Base-by-base conservation (phyloP, 1,284 basidiomycete species). In the Cutaneotrichosporon dermatis region DNA sequence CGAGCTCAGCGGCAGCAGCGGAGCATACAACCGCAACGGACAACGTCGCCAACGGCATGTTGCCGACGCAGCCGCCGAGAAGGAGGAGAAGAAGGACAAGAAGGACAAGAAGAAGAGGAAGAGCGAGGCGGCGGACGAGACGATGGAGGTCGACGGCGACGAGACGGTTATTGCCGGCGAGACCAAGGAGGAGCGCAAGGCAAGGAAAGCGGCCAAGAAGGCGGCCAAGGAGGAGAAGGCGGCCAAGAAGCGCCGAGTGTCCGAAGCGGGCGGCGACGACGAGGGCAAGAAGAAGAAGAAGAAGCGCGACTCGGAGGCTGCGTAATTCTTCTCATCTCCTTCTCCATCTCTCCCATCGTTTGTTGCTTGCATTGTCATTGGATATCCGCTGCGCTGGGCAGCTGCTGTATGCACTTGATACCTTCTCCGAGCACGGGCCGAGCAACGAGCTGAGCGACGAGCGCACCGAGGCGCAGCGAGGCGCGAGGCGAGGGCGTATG, bases 11-110 rank as follows among this genome's bases (percentile, higher is more conserved):
- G 88, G 88, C 40, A 85, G 87, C 64, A 74, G 76, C 35, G 86
- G 85, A 10, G 62, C 58, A 50, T 97, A 96, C 79, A 95, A 96
- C 85, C 11, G 84, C 86, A 42, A 87, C 88, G 35, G 89, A 92
- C 76, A 85, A 84, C 39, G 85, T 90, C 54, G 33, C 87, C 67
- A 80, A 92, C 52, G 65, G 54, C 53, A 67, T 66, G 7, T 63
- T 93, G 51, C 83, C 91, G 42, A 89, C 93, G 41, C 90, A 94
- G 79, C 85, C 90, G 74, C 85, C 68, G 86, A 89, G 72, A 72
- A 72, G 56, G 76, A 78, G 69, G n/a, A 16, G 16, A 89, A 89
- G 80, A 82, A 81, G 77, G 84, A 80, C 69, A 83, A 83, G 40
- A 90, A 90, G 81, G 88, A 92, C 80, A 89, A 89, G 79, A 84